Evolutionary conservation across 1,284 basidiomycete species (phyloP), one percentile per base, ranked within the genome.

Genomic region (Golubevia sp.): DNA sequence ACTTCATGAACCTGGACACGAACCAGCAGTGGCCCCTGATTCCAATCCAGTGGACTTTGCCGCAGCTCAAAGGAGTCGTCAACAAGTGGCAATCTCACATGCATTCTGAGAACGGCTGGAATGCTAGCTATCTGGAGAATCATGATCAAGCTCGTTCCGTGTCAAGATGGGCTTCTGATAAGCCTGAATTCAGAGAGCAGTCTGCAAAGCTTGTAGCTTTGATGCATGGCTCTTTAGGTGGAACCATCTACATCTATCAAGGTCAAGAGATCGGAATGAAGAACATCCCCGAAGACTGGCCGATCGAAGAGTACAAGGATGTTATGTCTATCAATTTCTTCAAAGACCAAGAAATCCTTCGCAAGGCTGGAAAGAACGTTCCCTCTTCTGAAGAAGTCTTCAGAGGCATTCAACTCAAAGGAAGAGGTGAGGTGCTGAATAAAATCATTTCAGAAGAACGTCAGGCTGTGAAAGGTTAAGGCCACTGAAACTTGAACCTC

Each of bases 181-280:
- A 86, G 0, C 85, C 87, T 0, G 82, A 87, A 70, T 88, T 87
- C 85, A 87, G 90, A 3, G 79, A 83, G 0, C 73, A 85, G 5
- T 88, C 88, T 0, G 90, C 88, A 7, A 91, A 91, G 77, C 83
- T 91, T 79, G 82, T 92, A 21, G 88, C 89, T 0, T 84, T 90
- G 24, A 82, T 91, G 56, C 87, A 91, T 70, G 85, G 87, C 44
- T 87, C 88, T 0, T 87, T 89, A 56, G 85, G 86, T 1, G 91
- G 91, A 2, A 91, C 91, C 11, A 82, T 90, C 66, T 92, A 88
- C 77, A 85, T 92, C 13, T 91, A 89, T 79, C 90, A 92, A 84
- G 90, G 91, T 34, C 60, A 78, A 55, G 76, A 78, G 62, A 66
- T 78, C 18, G 74, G 72, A 3, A 74, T 73, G 73, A 64, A 62